Evolutionary conservation across 2,329 filamentous ascomycete species (phyloP).

Genomic region (Microcera coccophila): DNA sequence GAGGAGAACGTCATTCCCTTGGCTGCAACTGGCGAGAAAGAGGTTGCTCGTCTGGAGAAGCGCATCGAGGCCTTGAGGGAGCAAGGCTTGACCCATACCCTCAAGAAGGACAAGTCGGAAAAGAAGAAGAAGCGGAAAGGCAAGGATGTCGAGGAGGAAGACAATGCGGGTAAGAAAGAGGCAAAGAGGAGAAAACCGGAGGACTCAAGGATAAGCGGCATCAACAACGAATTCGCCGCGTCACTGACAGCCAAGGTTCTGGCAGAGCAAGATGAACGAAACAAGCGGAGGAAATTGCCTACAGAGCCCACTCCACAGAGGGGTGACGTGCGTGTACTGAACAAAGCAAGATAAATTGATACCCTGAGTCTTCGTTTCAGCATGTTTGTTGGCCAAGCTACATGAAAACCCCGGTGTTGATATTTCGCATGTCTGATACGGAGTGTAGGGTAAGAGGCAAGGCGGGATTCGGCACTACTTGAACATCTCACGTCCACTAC

Average conservation of each 20-base stretch:
- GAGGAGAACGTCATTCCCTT: slow-evolving; percentile 78
- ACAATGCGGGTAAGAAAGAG: slow-evolving; percentile 20
- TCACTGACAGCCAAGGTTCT: slow-evolving; percentile 81
- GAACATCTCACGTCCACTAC: too few relatives aligned
- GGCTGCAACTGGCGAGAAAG: slow-evolving; percentile 65
- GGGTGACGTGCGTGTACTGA: slow-evolving; percentile 4
- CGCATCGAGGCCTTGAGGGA: slow-evolving; percentile 66
- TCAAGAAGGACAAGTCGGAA: slow-evolving; percentile 72
- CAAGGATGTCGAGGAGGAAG: slow-evolving; percentile 33
- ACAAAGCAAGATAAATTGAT: slow-evolving; percentile 16
- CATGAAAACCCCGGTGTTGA: too few relatives aligned
- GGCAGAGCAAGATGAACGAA: slow-evolving; percentile 77
- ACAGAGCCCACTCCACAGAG: slow-evolving; percentile 15
- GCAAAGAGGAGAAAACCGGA: slow-evolving; percentile 28
- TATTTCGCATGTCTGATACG: too few relatives aligned
- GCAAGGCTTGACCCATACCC: slow-evolving; percentile 73
- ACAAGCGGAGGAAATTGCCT: slow-evolving; percentile 70
- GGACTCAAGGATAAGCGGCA: slow-evolving; percentile 51
- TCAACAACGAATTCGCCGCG: slow-evolving; percentile 86
- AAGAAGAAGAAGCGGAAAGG: slow-evolving; percentile 74
- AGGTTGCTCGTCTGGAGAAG: slow-evolving; percentile 63
- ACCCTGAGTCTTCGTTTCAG: too few relatives aligned
- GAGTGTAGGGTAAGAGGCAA: too few relatives aligned
- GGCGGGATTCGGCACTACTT: too few relatives aligned
- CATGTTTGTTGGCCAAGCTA: too few relatives aligned